Percentiles rank a stretch among this genome's conserved stretches.
These are phyloP conservation scores for Kitagawia praeruptora DNA, from an alignment of 129 eudicot genomes.

Conservation along the genomic window DNA sequence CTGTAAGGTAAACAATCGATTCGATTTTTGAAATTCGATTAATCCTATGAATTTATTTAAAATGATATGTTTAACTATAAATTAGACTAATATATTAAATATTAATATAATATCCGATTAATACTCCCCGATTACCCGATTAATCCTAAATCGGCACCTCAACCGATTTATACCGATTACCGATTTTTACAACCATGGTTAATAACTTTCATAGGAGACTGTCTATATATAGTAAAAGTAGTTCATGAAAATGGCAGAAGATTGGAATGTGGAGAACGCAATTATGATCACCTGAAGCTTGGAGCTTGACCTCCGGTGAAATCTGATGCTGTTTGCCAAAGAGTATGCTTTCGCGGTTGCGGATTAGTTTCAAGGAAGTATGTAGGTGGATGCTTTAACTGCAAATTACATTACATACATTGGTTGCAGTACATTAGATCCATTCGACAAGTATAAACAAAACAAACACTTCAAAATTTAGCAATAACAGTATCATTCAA, in stretches of 20 bases:
- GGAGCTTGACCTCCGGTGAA: slow-evolving; percentile 64
- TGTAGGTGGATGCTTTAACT: slow-evolving; percentile 47
- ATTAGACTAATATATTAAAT: no score
- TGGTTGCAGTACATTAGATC: background rate
- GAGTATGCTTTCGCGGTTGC: slow-evolving; percentile 78
- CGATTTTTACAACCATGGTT: no score
- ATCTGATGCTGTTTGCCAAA: slow-evolving; percentile 50
- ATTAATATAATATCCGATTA: no score
- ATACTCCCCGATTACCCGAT: no score
- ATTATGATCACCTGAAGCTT: background rate
- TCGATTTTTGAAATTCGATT: no score
- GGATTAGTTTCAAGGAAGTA: slow-evolving; percentile 59
- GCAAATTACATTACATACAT: slow-evolving; percentile 1
- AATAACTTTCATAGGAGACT: background rate
- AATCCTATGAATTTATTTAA: no score
- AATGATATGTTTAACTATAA: no score
- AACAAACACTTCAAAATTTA: background rate
- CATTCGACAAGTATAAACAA: background rate
- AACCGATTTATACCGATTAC: no score
- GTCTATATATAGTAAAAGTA: no score
- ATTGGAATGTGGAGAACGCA: background rate
- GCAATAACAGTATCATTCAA: background rate
- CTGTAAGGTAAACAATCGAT: no score
- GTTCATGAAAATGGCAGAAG: background rate
- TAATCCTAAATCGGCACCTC: no score